phyloP scores from a whole-genome alignment of 2,329 filamentous ascomycete species.

The Lachnellula hyalina region DNA sequence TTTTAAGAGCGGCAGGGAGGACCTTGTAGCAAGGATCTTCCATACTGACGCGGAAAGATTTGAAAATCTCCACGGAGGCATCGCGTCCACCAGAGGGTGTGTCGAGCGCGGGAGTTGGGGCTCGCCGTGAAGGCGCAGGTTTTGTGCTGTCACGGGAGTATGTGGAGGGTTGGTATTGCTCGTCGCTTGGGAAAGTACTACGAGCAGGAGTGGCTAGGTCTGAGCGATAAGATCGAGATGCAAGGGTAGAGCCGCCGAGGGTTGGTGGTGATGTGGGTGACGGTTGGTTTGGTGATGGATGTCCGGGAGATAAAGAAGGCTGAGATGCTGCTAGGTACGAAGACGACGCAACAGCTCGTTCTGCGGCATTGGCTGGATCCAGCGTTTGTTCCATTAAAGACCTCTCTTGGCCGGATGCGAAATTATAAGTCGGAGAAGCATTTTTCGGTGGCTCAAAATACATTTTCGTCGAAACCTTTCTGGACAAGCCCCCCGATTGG shows the following conservation, averaged over 20 bases:
- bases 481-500: slow-evolving; percentile 53
- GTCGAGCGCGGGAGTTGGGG: slow-evolving; percentile 58
- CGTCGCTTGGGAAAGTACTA: slow-evolving; percentile 46
- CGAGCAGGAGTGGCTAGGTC: slow-evolving; percentile 50
- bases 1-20: slow-evolving; percentile 87
- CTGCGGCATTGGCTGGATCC: slow-evolving; percentile 64
- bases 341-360: slow-evolving; percentile 61
- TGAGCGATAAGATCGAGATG: slow-evolving; percentile 54
- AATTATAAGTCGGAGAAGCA: slow-evolving; percentile 62
- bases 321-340: slow-evolving; percentile 63
- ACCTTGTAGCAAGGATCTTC: slow-evolving; percentile 98
- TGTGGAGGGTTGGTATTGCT: slow-evolving; percentile 25
- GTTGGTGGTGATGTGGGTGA: slow-evolving; percentile 63
- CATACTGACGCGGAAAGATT: slow-evolving; percentile 95
- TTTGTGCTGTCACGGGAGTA: slow-evolving; percentile 31
- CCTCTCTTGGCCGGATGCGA: slow-evolving; percentile 63
- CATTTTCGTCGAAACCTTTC: slow-evolving; percentile 72
- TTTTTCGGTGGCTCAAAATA: slow-evolving; percentile 70
- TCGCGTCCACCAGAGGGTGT: slow-evolving; percentile 45
- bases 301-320: slow-evolving; percentile 48
- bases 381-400: slow-evolving; percentile 58
- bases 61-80: slow-evolving; percentile 88
- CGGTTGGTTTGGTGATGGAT: slow-evolving; percentile 61
- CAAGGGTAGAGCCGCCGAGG: slow-evolving; percentile 42
- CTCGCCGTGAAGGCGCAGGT: slow-evolving; percentile 43